These are phyloP conservation scores for Microbotryum saponariae DNA, from an alignment of 1,284 basidiomycete species.

Conservation along the genomic window DNA sequence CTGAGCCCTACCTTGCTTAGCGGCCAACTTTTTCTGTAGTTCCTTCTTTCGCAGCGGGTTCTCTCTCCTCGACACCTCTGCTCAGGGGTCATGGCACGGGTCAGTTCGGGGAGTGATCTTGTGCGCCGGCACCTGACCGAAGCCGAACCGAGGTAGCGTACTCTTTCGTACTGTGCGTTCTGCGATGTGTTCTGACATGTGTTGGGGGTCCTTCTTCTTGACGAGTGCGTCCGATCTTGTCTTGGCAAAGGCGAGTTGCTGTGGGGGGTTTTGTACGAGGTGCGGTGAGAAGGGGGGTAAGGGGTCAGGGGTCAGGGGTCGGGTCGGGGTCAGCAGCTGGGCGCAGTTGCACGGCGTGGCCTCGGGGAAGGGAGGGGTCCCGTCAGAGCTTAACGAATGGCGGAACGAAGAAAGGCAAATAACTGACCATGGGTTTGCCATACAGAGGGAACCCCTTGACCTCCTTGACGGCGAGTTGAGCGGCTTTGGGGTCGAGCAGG, in stretches of 20 bases:
- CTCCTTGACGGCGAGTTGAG: constrained; percentile 81
- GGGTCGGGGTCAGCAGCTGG: neutral
- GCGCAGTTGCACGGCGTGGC: neutral
- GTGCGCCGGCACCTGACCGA: neutral
- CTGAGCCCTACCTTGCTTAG: constrained; percentile 37
- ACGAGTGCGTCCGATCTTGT: constrained; percentile 85
- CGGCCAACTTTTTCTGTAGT: constrained; percentile 66
- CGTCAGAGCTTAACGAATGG: neutral
- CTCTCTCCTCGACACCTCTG: constrained; percentile 69
- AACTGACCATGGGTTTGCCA: constrained; percentile 80
- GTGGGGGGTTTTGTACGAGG: neutral
- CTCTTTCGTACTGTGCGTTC: constrained; percentile 71
- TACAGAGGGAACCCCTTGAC: constrained; percentile 91
- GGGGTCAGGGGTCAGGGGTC: too few species aligned
- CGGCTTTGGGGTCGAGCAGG: constrained; percentile 70
- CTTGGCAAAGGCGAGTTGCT: constrained; percentile 91
- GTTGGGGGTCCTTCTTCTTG: constrained; percentile 55
- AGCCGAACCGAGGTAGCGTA: constrained; percentile 42
- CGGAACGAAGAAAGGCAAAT: constrained; percentile 29
- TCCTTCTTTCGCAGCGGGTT: constrained; percentile 81
- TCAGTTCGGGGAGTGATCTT: too few species aligned
- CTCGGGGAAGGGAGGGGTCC: neutral
- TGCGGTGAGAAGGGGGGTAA: constrained; percentile 9
- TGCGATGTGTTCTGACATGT: constrained; percentile 67
- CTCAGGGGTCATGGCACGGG: neutral